Evolutionary conservation across 345 rosid genomes (phyloP), one percentile per base, ranked within the genome.

Genomic region (Lepidium didymum): DNA sequence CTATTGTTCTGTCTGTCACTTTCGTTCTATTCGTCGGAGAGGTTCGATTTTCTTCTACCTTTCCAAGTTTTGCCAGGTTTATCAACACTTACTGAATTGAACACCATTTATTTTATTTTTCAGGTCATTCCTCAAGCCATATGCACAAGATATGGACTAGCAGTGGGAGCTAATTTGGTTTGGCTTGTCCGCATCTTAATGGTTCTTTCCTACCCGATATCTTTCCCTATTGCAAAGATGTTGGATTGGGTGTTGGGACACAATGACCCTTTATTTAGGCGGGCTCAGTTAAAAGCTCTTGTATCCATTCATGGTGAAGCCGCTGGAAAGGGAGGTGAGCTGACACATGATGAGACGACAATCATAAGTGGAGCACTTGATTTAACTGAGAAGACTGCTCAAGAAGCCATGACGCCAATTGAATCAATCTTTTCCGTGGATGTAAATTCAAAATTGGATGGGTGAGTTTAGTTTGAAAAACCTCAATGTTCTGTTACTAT

Each of bases 331-430:
- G 98, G 98, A 60, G 98, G 98, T 75, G 98, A 92, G 67, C 90
- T 92, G 56, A 87, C 98, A 0, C 98, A 88, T 74, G 98, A 92
- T 77, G 98, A 92, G 80, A 90, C 96, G 27, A 90, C 96, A 45
- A 92, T 92, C 71, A 92, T 90, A 35, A 88, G 86, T 44, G 98
- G 98, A 60, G 98, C 98, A 35, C 87, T 92, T 53, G 98, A 92
- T 80, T 84, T 90, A 72, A 92, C 96, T 35, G 92, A 86, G 65
- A 92, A 92, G 96, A 94, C 99, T 55, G 99, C 99, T 1, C 86
- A 86, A 74, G 99, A 91, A 80, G 99, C 99, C 51, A 94, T 91
- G 99, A 94, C 99, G 23, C 99, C 99, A 9, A 94, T 94, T 72
- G 99, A 91, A 68, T 94, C 99, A 69, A 91, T 88, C 47, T 94